Conservation (phyloP, 176 grass and related monocot species). For the Guadua angustifolia region DNA sequence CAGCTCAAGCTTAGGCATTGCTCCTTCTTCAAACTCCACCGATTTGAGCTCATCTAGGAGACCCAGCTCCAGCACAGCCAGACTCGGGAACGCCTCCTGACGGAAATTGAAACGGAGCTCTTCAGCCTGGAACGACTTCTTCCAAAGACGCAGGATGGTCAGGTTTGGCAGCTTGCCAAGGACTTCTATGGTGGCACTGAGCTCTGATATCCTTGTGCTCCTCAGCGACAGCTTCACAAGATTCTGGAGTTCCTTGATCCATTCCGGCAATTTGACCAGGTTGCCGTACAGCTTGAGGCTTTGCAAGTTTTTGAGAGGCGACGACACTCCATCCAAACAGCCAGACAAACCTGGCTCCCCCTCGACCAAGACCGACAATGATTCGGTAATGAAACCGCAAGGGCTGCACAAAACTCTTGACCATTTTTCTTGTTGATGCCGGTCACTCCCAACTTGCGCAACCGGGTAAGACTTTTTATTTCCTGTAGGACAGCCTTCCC, state of each 20-base stretch:
- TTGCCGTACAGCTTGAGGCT: neutral
- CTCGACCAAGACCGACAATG: neutral
- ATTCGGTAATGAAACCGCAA: neutral
- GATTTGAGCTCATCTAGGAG: too few species aligned
- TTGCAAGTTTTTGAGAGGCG: neutral
- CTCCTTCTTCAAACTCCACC: too few species aligned
- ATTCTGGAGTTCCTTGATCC: neutral
- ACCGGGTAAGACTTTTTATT: too few species aligned
- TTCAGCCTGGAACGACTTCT: too few species aligned
- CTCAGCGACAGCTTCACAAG: neutral
- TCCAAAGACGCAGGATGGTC: too few species aligned
- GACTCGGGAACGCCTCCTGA: too few species aligned
- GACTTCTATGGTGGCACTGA: neutral
- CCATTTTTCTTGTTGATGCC: neutral
- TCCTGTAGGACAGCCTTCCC: too few species aligned
- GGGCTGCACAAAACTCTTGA: neutral
- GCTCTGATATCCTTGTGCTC: fast-evolving
- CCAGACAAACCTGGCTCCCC: neutral
- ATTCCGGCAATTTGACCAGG: neutral
- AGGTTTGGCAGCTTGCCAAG: neutral
- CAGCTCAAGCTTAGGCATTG: too few species aligned
- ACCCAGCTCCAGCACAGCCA: too few species aligned
- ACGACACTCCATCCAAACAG: neutral
- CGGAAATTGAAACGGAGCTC: too few species aligned
- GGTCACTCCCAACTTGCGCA: too few species aligned